These are phyloP conservation scores for Solanum raphanifolium DNA, from an alignment of 257 asterid species.

Conservation along the genomic window DNA sequence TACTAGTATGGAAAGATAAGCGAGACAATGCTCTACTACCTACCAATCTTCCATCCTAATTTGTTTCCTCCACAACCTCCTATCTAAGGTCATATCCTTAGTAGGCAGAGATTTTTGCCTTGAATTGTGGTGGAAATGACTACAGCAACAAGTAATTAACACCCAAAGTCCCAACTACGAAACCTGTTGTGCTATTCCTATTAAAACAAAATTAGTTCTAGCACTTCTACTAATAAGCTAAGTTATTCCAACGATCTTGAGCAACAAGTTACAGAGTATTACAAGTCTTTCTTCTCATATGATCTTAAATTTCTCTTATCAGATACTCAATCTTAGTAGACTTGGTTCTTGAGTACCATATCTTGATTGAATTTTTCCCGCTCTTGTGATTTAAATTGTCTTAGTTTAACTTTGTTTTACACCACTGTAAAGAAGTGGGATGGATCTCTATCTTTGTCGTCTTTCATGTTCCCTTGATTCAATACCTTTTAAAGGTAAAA, in stretches of 20 bases:
- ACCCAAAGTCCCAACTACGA: not conserved
- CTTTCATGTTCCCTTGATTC: not conserved
- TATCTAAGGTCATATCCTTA: not conserved
- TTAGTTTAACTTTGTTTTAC: not conserved
- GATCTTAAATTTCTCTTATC: not conserved
- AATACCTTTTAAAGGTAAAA: not conserved
- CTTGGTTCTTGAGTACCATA: not conserved
- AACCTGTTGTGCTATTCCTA: not conserved
- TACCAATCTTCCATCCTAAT: not conserved
- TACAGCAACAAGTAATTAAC: not conserved
- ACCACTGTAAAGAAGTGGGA: not conserved
- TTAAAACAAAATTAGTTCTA: not conserved
- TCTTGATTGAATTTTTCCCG: not conserved
- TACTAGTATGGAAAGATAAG: not conserved
- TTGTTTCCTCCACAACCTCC: not conserved
- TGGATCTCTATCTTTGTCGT: not conserved
- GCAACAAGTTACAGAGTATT: not conserved
- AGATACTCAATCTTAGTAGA: not conserved
- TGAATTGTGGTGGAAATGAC: not conserved
- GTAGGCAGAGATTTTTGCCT: not conserved
- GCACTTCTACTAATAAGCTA: not conserved
- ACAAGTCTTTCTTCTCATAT: not conserved
- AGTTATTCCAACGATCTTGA: not conserved
- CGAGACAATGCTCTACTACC: not conserved
- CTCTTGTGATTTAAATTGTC: not conserved